phyloP scores from a whole-genome alignment of 1,139 yeast species.

The Geotrichum phurueaensis region DNA sequence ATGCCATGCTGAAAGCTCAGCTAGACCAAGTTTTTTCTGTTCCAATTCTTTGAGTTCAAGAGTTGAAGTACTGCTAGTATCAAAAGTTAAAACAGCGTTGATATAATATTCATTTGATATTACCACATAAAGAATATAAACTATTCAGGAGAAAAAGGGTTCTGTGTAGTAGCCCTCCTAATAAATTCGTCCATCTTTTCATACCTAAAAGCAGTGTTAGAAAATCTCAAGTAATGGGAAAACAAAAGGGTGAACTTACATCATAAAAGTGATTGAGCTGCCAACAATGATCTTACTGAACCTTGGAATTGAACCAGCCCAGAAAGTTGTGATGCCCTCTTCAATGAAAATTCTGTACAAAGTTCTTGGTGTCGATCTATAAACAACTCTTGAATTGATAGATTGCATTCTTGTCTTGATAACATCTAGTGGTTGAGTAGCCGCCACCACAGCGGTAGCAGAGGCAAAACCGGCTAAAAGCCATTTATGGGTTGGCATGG shows the following conservation, averaged over 20 bases:
- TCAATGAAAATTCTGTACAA: conserved; percentile 63
- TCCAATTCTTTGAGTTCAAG: neutral
- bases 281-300: conserved; percentile 70
- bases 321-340: conserved; percentile 53
- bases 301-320: conserved; percentile 79
- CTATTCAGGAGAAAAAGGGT: conserved; percentile 41
- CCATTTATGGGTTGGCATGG: conserved; percentile 24
- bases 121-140: neutral
- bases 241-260: conserved; percentile 38
- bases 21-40: neutral
- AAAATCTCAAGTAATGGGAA: neutral
- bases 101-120: neutral
- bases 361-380: conserved; percentile 61
- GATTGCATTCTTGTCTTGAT: conserved; percentile 85
- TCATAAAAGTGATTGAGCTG: conserved; percentile 70
- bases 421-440: conserved; percentile 90
- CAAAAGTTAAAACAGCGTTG: neutral
- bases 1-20: neutral
- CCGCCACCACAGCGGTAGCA: conserved; percentile 63
- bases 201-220: conserved; percentile 2
- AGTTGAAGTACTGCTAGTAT: neutral
- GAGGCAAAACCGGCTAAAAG: conserved; percentile 38
- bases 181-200: conserved; percentile 27
- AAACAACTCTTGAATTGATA: conserved; percentile 52
- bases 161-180: conserved; percentile 44